Evolutionary conservation across 352 stramenopile genomes (phyloP).

Genomic region (Globisporangium polare): DNA sequence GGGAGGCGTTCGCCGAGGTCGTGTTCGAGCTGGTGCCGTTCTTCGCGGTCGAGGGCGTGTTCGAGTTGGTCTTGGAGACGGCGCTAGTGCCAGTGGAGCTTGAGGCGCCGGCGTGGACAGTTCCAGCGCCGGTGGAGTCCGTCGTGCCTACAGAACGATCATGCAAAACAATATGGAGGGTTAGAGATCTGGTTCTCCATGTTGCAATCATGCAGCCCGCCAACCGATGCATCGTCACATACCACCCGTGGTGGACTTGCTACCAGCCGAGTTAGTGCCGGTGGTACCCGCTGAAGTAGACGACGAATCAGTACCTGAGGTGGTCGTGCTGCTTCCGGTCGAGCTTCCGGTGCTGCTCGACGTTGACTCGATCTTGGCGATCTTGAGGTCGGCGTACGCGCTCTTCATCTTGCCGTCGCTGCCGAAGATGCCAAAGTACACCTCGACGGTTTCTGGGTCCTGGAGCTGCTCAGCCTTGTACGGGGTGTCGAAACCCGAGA

Average conservation of each 20-base stretch:
- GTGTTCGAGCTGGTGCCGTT: slow-evolving; percentile 20
- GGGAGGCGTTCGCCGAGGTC: slow-evolving; percentile 15
- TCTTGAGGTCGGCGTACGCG: slow-evolving; percentile 50
- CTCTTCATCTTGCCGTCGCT: slow-evolving; percentile 60
- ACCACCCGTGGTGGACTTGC: slow-evolving; percentile 7
- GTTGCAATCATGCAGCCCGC: neutral
- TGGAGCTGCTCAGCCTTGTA: slow-evolving; percentile 62
- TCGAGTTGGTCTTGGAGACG: slow-evolving; percentile 20
- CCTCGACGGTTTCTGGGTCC: slow-evolving; percentile 60
- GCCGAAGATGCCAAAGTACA: slow-evolving; percentile 76
- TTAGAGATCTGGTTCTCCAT: neutral
- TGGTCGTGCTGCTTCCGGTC: slow-evolving; percentile 16
- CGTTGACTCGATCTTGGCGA: slow-evolving; percentile 30
- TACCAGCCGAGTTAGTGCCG: neutral
- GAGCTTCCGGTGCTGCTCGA: slow-evolving; percentile 18
- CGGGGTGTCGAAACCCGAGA: slow-evolving; percentile 76
- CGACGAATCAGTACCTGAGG: slow-evolving; percentile 11
- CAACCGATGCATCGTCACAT: slow-evolving; percentile 4
- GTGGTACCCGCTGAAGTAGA: neutral
- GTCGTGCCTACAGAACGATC: slow-evolving; percentile 1
- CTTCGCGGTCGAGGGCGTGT: slow-evolving; percentile 10
- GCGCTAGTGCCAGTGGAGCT: slow-evolving; percentile 10
- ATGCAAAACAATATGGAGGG: neutral
- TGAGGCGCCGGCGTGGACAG: slow-evolving; percentile 15
- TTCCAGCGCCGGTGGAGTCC: slow-evolving; percentile 7